Evolutionary conservation across 2,329 filamentous ascomycete genomes (phyloP).

Genomic region (Penicillium sp.): DNA sequence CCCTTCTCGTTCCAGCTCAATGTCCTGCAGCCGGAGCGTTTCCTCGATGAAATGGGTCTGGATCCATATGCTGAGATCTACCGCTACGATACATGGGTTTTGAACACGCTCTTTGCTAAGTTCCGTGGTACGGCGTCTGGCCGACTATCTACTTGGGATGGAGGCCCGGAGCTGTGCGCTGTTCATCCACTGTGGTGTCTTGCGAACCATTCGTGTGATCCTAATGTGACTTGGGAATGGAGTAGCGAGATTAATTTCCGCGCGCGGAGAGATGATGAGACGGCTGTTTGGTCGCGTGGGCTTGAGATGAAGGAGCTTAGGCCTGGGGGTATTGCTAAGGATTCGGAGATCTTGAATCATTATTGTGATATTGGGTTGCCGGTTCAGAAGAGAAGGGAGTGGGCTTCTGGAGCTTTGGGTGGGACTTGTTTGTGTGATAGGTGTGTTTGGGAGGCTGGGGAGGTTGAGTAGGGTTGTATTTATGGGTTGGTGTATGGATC

Average conservation of each 20-base stretch:
- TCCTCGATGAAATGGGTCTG: constrained; percentile 63
- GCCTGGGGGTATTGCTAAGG: constrained; percentile 64
- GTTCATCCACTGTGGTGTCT: constrained; percentile 96
- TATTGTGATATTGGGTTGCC: constrained; percentile 84
- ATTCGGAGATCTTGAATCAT: constrained; percentile 86
- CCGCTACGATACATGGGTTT: constrained; percentile 57
- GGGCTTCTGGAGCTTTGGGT: constrained; percentile 83
- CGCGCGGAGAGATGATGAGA: constrained; percentile 35
- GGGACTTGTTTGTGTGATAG: constrained; percentile 84
- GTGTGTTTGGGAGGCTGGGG: constrained; percentile 69
- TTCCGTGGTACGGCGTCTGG: constrained; percentile 92
- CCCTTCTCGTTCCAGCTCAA: constrained; percentile 63
- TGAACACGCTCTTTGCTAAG: constrained; percentile 90
- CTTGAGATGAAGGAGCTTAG: constrained; percentile 46
- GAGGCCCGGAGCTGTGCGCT: constrained; percentile 84
- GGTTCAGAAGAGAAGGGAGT: constrained; percentile 80
- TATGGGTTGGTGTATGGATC: neutral
- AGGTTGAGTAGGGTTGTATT: constrained; percentile 9
- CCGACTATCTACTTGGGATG: constrained; percentile 71
- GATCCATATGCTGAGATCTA: constrained; percentile 55
- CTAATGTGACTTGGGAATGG: constrained; percentile 95
- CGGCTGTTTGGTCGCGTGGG: constrained; percentile 36
- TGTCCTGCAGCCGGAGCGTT: constrained; percentile 59
- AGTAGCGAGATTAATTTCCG: constrained; percentile 50
- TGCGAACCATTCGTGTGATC: constrained; percentile 93